Evolutionary conservation across 257 asterid genomes (phyloP).

Genomic region (Fraxinus anomala): DNA sequence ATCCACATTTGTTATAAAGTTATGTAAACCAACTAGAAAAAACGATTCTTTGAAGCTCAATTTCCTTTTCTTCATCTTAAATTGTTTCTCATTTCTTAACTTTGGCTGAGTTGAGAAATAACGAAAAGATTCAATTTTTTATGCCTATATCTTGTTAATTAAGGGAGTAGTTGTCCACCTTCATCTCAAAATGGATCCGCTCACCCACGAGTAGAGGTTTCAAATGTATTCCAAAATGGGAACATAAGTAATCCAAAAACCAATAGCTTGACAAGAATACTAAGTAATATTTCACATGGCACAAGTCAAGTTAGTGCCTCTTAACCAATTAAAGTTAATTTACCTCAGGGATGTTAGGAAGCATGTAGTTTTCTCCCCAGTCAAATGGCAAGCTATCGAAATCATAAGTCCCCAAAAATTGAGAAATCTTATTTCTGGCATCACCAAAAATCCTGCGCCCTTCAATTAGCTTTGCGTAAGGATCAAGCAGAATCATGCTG

Average conservation of each 20-base stretch:
- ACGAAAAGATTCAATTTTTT: neutral
- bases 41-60: constrained; percentile 8
- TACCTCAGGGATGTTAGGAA: constrained; percentile 92
- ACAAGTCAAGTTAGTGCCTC: constrained; percentile 19
- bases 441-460: constrained; percentile 90
- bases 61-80: neutral
- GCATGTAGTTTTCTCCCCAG: constrained; percentile 87
- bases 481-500: constrained; percentile 68
- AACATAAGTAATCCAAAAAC: neutral
- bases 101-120: neutral
- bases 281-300: constrained; percentile 20
- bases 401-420: constrained; percentile 76
- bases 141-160: neutral
- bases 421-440: constrained; percentile 58
- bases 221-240: neutral
- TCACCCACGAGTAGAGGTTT: neutral
- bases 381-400: constrained; percentile 74
- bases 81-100: neutral
- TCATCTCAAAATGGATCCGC: constrained; percentile 10
- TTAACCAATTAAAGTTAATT: constrained; percentile 33
- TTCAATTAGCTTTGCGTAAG: constrained; percentile 89
- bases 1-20: neutral
- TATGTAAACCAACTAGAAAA: neutral
- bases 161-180: constrained; percentile 10
- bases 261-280: constrained; percentile 13